phyloP scores from a whole-genome alignment of 495 filamentous ascomycete genomes.

The Aspergillus biplanus region DNA sequence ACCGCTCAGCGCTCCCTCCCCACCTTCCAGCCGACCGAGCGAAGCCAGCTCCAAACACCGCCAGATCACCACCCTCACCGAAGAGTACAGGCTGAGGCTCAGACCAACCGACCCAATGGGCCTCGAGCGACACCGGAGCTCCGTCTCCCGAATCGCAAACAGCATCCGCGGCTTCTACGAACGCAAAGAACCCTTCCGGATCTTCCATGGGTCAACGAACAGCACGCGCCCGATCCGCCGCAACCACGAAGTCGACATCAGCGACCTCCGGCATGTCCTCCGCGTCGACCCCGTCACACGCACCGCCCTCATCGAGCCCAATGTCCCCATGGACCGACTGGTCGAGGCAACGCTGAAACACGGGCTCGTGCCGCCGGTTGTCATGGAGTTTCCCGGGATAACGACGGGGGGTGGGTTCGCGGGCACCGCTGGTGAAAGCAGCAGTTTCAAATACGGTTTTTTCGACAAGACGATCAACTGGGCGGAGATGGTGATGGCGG shows the following conservation, averaged over 20 bases:
- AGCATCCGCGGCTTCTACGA: conserved; percentile 59
- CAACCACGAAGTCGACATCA: conserved; percentile 58
- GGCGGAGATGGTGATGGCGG: conserved; percentile 58
- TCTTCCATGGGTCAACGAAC: conserved; percentile 80
- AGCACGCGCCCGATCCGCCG: conserved; percentile 61
- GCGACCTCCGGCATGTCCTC: conserved; percentile 56
- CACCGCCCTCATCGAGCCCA: conserved; percentile 57
- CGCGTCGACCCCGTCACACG: conserved; percentile 44
- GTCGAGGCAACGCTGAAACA: conserved; percentile 45
- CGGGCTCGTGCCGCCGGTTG: conserved; percentile 54
- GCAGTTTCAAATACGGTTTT: conserved; percentile 58
- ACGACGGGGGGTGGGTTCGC: conserved; percentile 61
- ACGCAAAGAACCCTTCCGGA: conserved; percentile 66
- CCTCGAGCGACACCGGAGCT: conserved; percentile 9
- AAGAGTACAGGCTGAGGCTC: no score
- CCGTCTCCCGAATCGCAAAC: conserved; percentile 22
- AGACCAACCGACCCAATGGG: conserved; percentile 12
- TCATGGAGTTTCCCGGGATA: conserved; percentile 63
- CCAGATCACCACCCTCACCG: no score
- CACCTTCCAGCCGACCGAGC: no score
- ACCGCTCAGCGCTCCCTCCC: no score
- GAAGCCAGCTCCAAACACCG: no score
- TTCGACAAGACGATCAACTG: conserved; percentile 56
- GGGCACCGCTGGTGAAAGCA: conserved; percentile 59
- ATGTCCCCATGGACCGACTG: conserved; percentile 56